Base-by-base conservation (phyloP, 805 yeast genomes). In the Saturnispora dispora region DNA sequence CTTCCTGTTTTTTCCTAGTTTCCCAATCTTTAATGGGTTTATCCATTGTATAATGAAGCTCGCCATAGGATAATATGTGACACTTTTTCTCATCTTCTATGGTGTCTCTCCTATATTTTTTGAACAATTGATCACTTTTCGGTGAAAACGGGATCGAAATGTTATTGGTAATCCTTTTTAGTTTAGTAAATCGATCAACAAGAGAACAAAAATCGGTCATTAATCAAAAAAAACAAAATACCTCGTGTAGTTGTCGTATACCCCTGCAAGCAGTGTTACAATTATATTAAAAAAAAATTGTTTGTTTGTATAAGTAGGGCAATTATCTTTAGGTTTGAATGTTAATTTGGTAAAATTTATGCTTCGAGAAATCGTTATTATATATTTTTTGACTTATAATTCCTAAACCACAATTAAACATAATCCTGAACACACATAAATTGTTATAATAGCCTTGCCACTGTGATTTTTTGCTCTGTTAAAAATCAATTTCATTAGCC, bases 11-110 rank as follows among this genome's bases (percentile, higher is more conserved):
- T 11, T 27, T 13, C 35, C 43, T 46, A 20, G 47, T 18, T 23
- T 15, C 27, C 51, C 51, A 48, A 6, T 20, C 8, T 6, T 2
- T 17, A 11, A 10, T 33, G 17, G 51, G 47, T 25, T 48, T 48
- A 43, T 48, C 51, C 15, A 48, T 18, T 6, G 44, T 22, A 42
- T 42, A 48, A 15, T 43, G 36, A 2, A 48, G 22, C 10, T 11
- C 22, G 25, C 27, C n/a, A 25, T 42, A 35, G 15, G 36, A 17
- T 22, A 23, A 25, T 32, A 48, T 18, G 10, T 42, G 20, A 13
- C 51, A 48, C 17, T n/a, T 32, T 7, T 13, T n/a, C 5, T 18
- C 22, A 10, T n/a, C 10, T 5, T 11, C 11, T 5, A 17, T 27
- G 33, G 25, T 6, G 15, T 20, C 8, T 15, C 18, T 28, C 28